phyloP scores from a whole-genome alignment of 2,329 filamentous ascomycete species.

The Septoria linicola region DNA sequence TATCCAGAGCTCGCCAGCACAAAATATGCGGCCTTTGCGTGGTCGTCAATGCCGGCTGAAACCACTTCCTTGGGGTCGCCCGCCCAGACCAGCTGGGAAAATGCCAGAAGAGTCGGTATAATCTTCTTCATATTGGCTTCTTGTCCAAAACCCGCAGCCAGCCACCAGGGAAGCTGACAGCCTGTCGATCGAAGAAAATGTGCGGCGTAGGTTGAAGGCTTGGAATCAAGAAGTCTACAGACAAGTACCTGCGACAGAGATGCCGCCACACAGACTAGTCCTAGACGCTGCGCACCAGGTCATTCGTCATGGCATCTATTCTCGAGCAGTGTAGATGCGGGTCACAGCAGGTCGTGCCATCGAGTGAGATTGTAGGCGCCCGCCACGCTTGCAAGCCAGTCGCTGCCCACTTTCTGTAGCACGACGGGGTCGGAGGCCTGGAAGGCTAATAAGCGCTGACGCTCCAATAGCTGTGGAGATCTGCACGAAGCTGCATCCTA shows the following conservation, averaged over 20 bases:
- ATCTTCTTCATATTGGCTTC: slow-evolving; percentile 16
- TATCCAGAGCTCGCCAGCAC: slow-evolving; percentile 26
- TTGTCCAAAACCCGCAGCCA: slow-evolving; percentile 7
- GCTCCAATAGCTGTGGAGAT: slow-evolving; percentile 5
- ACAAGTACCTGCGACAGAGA: not conserved
- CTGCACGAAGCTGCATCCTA: slow-evolving; percentile 8
- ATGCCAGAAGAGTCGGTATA: slow-evolving; percentile 17
- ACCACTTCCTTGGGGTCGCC: slow-evolving; percentile 16
- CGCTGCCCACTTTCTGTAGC: slow-evolving; percentile 4
- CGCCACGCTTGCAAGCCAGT: no score
- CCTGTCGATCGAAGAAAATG: not conserved
- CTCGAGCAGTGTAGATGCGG: not conserved
- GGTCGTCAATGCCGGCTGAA: slow-evolving; percentile 25
- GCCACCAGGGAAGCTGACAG: slow-evolving; percentile 11
- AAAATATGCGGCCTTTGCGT: slow-evolving; percentile 32
- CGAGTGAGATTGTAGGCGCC: slow-evolving; percentile 11
- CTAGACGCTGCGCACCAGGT: not conserved
- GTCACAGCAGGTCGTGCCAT: slow-evolving; percentile 5
- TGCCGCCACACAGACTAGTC: not conserved
- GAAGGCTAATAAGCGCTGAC: slow-evolving; percentile 14
- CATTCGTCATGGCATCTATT: slow-evolving; percentile 6
- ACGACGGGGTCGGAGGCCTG: slow-evolving; percentile 8
- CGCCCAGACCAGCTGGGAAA: slow-evolving; percentile 20
- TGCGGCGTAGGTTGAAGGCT: not conserved
- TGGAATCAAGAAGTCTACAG: not conserved